These are phyloP conservation scores for Syzygium aromaticum DNA, from an alignment of 345 rosid species.

Conservation along the genomic window DNA sequence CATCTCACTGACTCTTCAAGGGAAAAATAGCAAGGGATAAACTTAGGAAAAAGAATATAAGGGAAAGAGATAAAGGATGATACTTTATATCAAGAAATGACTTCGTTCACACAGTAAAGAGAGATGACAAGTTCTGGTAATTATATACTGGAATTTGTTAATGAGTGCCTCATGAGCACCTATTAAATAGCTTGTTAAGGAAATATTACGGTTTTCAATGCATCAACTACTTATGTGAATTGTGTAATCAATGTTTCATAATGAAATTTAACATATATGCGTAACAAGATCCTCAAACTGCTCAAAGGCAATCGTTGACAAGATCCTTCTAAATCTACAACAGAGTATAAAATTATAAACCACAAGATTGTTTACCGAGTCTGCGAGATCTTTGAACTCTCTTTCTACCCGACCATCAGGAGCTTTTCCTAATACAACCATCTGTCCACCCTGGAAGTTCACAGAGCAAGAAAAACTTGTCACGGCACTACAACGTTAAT, in stretches of 20 bases:
- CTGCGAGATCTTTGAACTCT: constrained; percentile 39
- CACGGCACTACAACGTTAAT: background rate
- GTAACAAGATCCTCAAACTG: background rate
- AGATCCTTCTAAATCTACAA: background rate
- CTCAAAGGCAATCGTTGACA: background rate
- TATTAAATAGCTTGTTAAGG: background rate
- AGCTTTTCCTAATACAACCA: constrained; percentile 48
- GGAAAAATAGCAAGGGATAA: background rate
- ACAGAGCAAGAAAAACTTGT: background rate
- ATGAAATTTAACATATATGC: background rate
- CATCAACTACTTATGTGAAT: background rate
- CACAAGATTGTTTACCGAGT: constrained; percentile 22
- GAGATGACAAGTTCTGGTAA: background rate
- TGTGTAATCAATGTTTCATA: background rate
- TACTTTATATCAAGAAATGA: background rate
- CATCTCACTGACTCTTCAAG: background rate
- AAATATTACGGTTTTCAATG: background rate
- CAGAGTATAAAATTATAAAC: background rate
- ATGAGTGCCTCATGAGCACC: background rate
- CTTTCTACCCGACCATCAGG: constrained; percentile 31
- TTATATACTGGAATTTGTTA: background rate
- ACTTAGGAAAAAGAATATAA: background rate
- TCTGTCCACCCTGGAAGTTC: constrained; percentile 43
- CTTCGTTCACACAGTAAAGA: background rate
- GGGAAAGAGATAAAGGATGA: background rate